These are phyloP conservation scores for Trichosporon sp. DNA, from an alignment of 1,284 basidiomycete species.

Conservation along the genomic window DNA sequence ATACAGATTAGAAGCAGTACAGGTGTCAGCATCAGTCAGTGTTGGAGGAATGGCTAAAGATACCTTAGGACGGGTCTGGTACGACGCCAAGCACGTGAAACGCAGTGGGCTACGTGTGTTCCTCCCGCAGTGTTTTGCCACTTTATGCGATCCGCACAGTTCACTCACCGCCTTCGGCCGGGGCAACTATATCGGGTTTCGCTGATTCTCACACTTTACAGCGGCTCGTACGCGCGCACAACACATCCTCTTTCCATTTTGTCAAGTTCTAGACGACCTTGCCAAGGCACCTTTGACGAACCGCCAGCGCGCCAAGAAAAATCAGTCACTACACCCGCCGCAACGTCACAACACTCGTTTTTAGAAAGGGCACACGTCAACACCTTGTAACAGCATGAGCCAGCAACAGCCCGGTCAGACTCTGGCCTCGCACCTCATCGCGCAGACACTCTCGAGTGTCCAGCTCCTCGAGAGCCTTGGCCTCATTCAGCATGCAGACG, in stretches of 20 bases:
- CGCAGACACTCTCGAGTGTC: constrained; percentile 38
- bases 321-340: background rate
- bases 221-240: background rate
- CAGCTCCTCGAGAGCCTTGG: constrained; percentile 34
- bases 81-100: constrained; percentile 1
- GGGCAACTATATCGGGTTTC: background rate
- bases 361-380: background rate
- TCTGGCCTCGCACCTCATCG: constrained; percentile 38
- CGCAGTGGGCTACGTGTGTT: background rate
- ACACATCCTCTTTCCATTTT: background rate
- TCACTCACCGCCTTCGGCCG: background rate
- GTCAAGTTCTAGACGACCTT: background rate
- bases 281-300: background rate
- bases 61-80: background rate
- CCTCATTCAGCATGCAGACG: constrained; percentile 32
- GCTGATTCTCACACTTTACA: background rate
- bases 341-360: background rate
- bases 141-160: constrained; percentile 1
- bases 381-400: background rate
- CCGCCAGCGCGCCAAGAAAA: background rate
- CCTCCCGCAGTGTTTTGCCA: background rate
- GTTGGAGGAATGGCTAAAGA: too few relatives aligned
- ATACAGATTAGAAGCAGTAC: background rate
- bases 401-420: constrained; percentile 24
- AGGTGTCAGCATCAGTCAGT: background rate